These are phyloP conservation scores for Coleophoma eucalyptorum DNA, from an alignment of 2,329 filamentous ascomycete genomes.

Conservation along the genomic window DNA sequence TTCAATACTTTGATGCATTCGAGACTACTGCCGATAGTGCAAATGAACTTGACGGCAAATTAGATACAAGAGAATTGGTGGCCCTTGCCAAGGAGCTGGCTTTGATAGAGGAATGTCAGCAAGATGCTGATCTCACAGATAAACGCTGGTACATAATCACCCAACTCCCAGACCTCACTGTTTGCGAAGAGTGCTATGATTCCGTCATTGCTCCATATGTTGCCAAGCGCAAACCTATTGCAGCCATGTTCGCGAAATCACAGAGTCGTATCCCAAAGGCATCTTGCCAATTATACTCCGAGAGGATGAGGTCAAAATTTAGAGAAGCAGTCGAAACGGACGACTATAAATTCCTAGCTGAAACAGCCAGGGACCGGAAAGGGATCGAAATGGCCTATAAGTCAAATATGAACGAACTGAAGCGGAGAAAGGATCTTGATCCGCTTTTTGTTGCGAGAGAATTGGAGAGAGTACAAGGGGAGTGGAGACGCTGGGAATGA, in stretches of 20 bases:
- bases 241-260: conserved; percentile 61
- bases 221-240: conserved; percentile 49
- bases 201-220: conserved; percentile 68
- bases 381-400: conserved; percentile 18
- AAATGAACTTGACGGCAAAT: conserved; percentile 21
- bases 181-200: conserved; percentile 85
- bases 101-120: conserved; percentile 22
- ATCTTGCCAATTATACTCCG: conserved; percentile 77
- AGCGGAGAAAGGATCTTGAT: conserved; percentile 8
- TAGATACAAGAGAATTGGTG: conserved; percentile 22
- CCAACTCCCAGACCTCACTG: conserved; percentile 70
- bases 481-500: conserved; percentile 50
- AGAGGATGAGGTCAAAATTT: conserved; percentile 74
- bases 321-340: conserved; percentile 59
- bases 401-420: conserved; percentile 15
- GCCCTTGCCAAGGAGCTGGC: conserved; percentile 17
- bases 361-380: conserved; percentile 52
- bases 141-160: conserved; percentile 75
- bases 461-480: conserved; percentile 41
- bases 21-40: conserved; percentile 52
- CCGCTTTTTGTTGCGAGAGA: conserved; percentile 28
- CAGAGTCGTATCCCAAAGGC: conserved; percentile 50
- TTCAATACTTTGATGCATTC: conserved; percentile 57
- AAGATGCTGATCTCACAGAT: conserved; percentile 48
- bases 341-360: conserved; percentile 61